Percentiles rank a stretch among this genome's conserved stretches.
These are phyloP conservation scores for Rubroboletus pulcherrimus DNA, from an alignment of 768 basidiomycete genomes.

Conservation along the genomic window DNA sequence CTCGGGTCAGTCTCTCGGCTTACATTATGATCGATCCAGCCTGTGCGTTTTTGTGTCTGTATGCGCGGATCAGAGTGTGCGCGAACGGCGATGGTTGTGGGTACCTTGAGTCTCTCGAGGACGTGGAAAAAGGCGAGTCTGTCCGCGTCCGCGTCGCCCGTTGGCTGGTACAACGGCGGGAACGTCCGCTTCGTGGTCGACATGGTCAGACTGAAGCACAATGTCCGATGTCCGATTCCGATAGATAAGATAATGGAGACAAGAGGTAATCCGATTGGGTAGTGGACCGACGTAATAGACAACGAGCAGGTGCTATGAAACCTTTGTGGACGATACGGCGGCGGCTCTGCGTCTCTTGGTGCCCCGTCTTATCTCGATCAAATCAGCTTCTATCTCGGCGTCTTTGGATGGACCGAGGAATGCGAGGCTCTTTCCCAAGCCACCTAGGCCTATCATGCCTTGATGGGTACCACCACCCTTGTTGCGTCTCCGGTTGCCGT, in stretches of 20 bases:
- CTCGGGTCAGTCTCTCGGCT: background rate
- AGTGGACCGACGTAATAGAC: background rate
- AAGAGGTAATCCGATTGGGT: background rate
- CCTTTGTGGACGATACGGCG: slow-evolving; percentile 30
- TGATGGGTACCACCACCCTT: slow-evolving; percentile 54
- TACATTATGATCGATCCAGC: slow-evolving; percentile 80
- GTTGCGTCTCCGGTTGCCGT: slow-evolving; percentile 40
- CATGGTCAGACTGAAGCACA: background rate
- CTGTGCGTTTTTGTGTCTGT: slow-evolving; percentile 92
- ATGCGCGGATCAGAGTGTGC: background rate
- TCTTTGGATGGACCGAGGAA: slow-evolving; percentile 60
- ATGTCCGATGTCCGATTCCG: slow-evolving; percentile 15
- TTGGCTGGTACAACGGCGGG: slow-evolving; percentile 53
- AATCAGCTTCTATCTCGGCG: slow-evolving; percentile 66
- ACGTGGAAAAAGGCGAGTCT: slow-evolving; percentile 89
- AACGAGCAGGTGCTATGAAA: slow-evolving; percentile 17
- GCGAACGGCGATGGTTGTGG: background rate
- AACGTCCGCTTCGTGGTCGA: slow-evolving; percentile 40
- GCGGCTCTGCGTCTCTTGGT: slow-evolving; percentile 51
- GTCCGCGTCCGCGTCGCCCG: slow-evolving; percentile 56
- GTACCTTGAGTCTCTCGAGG: slow-evolving; percentile 83
- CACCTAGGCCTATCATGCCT: slow-evolving; percentile 54
- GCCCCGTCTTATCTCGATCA: slow-evolving; percentile 74
- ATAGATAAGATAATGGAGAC: slow-evolving; percentile 29
- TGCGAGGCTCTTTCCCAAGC: slow-evolving; percentile 68